These are phyloP conservation scores for Setaria viridis DNA, from an alignment of 202 grass and related monocot species.

Conservation along the genomic window DNA sequence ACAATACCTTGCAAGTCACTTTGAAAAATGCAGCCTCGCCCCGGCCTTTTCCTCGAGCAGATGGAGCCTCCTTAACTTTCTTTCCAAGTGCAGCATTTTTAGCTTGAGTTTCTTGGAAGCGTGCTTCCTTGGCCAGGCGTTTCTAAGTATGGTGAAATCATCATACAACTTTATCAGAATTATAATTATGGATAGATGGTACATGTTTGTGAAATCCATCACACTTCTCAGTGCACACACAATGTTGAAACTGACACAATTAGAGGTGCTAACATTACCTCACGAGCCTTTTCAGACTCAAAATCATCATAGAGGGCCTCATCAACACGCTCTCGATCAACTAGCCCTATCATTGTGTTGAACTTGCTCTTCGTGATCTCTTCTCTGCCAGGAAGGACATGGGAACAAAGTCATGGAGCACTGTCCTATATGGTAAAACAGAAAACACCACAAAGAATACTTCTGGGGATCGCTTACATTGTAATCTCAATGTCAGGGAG, in stretches of 20 bases:
- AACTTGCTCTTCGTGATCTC: slow-evolving; percentile 93
- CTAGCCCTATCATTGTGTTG: slow-evolving; percentile 98
- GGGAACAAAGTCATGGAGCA: slow-evolving; percentile 10
- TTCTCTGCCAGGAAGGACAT: slow-evolving; percentile 62
- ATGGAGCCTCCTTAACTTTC: slow-evolving; percentile 82
- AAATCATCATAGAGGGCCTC: slow-evolving; percentile 95
- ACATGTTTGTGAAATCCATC: slow-evolving; percentile 8
- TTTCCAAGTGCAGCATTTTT: slow-evolving; percentile 82
- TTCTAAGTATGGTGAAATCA: slow-evolving; percentile 58
- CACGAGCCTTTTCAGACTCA: slow-evolving; percentile 91
- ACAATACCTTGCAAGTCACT: slow-evolving; percentile 93
- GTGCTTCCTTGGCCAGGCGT: slow-evolving; percentile 93
- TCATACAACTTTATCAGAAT: slow-evolving; percentile 19
- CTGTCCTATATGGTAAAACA: slow-evolving; percentile 7
- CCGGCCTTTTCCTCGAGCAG: slow-evolving; percentile 66
- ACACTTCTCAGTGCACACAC: background rate
- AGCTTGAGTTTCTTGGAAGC: slow-evolving; percentile 86
- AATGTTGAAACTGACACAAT: slow-evolving; percentile 17
- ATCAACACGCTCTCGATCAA: slow-evolving; percentile 85
- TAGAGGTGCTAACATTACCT: slow-evolving; percentile 55
- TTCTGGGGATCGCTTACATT: slow-evolving; percentile 57
- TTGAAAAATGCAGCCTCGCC: slow-evolving; percentile 90
- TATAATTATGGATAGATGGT: slow-evolving; percentile 23
- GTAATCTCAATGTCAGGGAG: slow-evolving; percentile 78
- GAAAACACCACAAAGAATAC: slow-evolving; percentile 16